A percentile compares a stretch with the other conserved stretches of the same genome.
Evolutionary conservation across 2,329 filamentous ascomycete species (phyloP).

Genomic region (Grosmannia serpens): DNA sequence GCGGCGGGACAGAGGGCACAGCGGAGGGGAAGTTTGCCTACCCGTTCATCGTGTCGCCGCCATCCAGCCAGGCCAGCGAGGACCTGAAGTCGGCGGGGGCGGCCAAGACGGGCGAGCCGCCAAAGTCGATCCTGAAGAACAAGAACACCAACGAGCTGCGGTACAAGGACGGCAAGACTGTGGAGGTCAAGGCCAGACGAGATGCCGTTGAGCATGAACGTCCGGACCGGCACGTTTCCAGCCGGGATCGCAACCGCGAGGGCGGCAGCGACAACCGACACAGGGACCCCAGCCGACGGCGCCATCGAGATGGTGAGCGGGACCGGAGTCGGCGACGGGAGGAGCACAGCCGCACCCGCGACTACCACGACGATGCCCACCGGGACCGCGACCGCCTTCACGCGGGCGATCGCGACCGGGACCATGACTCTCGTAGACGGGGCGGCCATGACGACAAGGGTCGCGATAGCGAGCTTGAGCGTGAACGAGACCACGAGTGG

Average conservation of each 20-base stretch:
- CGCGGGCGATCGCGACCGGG: slow-evolving; percentile 14
- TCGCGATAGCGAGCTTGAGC: slow-evolving; percentile 14
- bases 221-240: background rate
- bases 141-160: slow-evolving; percentile 45
- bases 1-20: slow-evolving; percentile 6
- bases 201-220: background rate
- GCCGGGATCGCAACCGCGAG: slow-evolving; percentile 18
- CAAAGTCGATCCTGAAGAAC: slow-evolving; percentile 52
- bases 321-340: slow-evolving; percentile 34
- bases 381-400: background rate
- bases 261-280: slow-evolving; percentile 18
- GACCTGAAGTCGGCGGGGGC: slow-evolving; percentile 19
- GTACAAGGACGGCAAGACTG: slow-evolving; percentile 34
- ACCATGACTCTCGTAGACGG: slow-evolving; percentile 12
- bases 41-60: slow-evolving; percentile 25
- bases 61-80: slow-evolving; percentile 17
- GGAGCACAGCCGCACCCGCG: slow-evolving; percentile 27
- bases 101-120: slow-evolving; percentile 18
- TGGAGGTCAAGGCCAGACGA: slow-evolving; percentile 26
- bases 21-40: slow-evolving; percentile 18
- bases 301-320: slow-evolving; percentile 24
- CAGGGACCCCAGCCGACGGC: slow-evolving; percentile 31
- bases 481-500: slow-evolving; percentile 22
- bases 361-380: slow-evolving; percentile 23
- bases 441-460: slow-evolving; percentile 15